These are phyloP conservation scores for Abelmoschus esculentus DNA, from an alignment of 345 rosid species.

Conservation along the genomic window DNA sequence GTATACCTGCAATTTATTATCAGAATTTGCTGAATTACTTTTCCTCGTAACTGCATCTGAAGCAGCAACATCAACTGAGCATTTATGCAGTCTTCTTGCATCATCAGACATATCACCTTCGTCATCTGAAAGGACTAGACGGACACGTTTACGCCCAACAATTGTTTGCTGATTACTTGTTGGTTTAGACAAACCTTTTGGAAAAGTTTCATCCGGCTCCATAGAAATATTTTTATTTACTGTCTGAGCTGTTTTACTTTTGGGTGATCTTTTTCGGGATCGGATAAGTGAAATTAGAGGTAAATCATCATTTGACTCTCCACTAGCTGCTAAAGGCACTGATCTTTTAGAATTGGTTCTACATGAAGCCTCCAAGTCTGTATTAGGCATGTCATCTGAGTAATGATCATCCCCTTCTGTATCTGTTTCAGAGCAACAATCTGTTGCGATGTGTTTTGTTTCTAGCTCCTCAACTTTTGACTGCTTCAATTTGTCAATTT, in stretches of 20 bases:
- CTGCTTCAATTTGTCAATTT: conserved; percentile 56
- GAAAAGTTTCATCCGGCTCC: conserved; percentile 24
- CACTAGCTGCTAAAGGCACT: conserved; percentile 26
- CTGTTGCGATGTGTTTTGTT: conserved; percentile 24
- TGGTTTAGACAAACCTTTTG: conserved; percentile 31
- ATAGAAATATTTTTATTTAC: conserved; percentile 24
- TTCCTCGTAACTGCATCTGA: conserved; percentile 37
- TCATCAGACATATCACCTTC: conserved; percentile 54
- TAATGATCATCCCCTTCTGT: conserved; percentile 55
- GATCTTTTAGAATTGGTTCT: conserved; percentile 32
- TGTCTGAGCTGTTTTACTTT: neutral
- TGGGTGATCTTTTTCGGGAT: conserved; percentile 16
- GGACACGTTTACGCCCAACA: conserved; percentile 59
- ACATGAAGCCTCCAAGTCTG: conserved; percentile 29
- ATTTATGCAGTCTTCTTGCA: conserved; percentile 20
- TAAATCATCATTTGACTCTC: conserved; percentile 45
- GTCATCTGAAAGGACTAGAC: conserved; percentile 76
- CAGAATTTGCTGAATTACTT: conserved; percentile 13
- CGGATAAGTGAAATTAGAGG: conserved; percentile 57
- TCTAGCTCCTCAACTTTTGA: conserved; percentile 31
- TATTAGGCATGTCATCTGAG: conserved; percentile 32
- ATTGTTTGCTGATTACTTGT: conserved; percentile 38
- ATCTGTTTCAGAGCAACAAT: conserved; percentile 82
- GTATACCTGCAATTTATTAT: conserved; percentile 28
- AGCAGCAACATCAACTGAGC: conserved; percentile 32